These are phyloP conservation scores for Sarocladium oryzae DNA, from an alignment of 2,329 filamentous ascomycete genomes.

Conservation along the genomic window DNA sequence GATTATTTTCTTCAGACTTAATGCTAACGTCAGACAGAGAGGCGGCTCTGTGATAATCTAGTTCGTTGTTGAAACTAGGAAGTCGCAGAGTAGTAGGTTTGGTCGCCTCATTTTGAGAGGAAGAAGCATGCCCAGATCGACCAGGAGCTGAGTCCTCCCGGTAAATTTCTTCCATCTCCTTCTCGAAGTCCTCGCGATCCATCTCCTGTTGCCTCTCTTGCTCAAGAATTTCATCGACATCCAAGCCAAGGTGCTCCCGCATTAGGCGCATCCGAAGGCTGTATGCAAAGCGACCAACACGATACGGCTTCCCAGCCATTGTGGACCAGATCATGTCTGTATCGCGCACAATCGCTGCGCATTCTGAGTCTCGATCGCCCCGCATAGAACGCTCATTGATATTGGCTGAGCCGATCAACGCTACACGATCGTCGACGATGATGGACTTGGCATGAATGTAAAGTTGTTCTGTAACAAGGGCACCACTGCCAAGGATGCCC, in stretches of 20 bases:
- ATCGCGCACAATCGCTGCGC: conserved; percentile 83
- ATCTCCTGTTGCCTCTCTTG: conserved; percentile 65
- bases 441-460: conserved; percentile 98
- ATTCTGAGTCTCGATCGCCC: conserved; percentile 85
- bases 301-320: conserved; percentile 86
- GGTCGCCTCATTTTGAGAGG: not conserved
- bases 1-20: conserved; percentile 11
- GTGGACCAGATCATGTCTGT: conserved; percentile 87
- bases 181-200: conserved; percentile 50
- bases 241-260: conserved; percentile 93
- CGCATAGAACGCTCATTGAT: conserved; percentile 98
- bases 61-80: conserved; percentile 67
- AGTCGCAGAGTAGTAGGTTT: conserved; percentile 14
- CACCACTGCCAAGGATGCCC: conserved; percentile 82
- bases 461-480: conserved; percentile 86
- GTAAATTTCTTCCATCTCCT: conserved; percentile 59
- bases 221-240: conserved; percentile 85
- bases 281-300: conserved; percentile 87
- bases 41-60: conserved; percentile 39
- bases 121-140: not conserved
- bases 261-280: conserved; percentile 88
- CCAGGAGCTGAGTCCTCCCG: conserved; percentile 31
- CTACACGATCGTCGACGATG: conserved; percentile 88
- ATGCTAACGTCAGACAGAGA: conserved; percentile 12
- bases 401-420: conserved; percentile 93